phyloP scores from a whole-genome alignment of 2,329 filamentous ascomycete genomes.

The Penicillium sp. region DNA sequence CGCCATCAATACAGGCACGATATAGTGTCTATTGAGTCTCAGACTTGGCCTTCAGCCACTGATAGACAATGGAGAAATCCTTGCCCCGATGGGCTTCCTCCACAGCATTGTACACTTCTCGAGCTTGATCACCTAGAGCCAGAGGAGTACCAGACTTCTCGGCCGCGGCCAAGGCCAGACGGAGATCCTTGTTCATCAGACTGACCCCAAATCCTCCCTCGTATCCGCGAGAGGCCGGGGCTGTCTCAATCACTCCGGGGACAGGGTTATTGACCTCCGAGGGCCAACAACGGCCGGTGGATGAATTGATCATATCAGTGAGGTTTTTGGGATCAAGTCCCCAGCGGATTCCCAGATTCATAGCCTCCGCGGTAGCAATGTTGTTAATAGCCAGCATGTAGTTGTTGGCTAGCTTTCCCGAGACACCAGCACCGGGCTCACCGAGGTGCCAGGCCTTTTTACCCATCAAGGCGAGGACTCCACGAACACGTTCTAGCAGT shows the following conservation, averaged over 20 bases:
- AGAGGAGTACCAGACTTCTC: slow-evolving; percentile 67
- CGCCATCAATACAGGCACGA: not conserved
- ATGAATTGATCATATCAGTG: slow-evolving; percentile 86
- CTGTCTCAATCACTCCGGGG: slow-evolving; percentile 74
- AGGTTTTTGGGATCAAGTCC: slow-evolving; percentile 68
- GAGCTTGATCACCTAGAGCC: slow-evolving; percentile 65
- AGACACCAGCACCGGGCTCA: slow-evolving; percentile 78
- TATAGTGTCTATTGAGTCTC: slow-evolving; percentile 8
- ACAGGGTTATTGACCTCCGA: slow-evolving; percentile 96
- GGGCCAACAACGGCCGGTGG: slow-evolving; percentile 94
- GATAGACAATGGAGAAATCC: slow-evolving; percentile 82
- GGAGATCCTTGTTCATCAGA: slow-evolving; percentile 80
- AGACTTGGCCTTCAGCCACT: slow-evolving; percentile 59
- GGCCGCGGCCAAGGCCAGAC: slow-evolving; percentile 73
- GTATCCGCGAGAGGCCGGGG: slow-evolving; percentile 78
- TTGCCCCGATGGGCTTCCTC: slow-evolving; percentile 67
- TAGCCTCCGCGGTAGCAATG: slow-evolving; percentile 69
- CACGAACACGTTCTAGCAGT: slow-evolving; percentile 66
- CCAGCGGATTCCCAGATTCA: slow-evolving; percentile 67
- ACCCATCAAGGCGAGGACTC: slow-evolving; percentile 80
- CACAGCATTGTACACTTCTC: slow-evolving; percentile 68
- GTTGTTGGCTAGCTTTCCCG: slow-evolving; percentile 95
- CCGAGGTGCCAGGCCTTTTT: slow-evolving; percentile 85
- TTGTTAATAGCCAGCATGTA: slow-evolving; percentile 95
- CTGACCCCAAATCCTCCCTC: slow-evolving; percentile 74